phyloP scores from a whole-genome alignment of 2,329 filamentous ascomycete genomes.

The Colletotrichum acutatum region DNA sequence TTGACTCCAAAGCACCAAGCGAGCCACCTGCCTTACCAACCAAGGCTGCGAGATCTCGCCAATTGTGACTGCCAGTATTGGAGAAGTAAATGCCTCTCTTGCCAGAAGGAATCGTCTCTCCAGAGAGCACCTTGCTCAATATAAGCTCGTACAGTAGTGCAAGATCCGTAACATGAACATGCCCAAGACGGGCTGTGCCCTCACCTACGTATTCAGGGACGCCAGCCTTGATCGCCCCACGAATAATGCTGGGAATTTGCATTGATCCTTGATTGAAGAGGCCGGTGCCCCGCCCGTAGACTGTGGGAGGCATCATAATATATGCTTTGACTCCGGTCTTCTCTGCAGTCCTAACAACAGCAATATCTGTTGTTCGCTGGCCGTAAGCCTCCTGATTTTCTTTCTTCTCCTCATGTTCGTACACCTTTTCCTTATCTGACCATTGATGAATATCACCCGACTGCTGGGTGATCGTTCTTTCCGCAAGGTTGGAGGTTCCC shows the following conservation, averaged over 20 bases:
- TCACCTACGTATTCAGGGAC: constrained; percentile 44
- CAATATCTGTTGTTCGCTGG: constrained; percentile 57
- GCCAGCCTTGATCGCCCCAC: constrained; percentile 41
- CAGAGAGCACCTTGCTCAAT: constrained; percentile 45
- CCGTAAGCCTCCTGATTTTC: constrained; percentile 50
- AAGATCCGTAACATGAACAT: constrained; percentile 58
- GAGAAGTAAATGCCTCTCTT: constrained; percentile 55
- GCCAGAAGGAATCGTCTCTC: constrained; percentile 46
- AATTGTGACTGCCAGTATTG: constrained; percentile 51
- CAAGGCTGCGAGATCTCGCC: constrained; percentile 49
- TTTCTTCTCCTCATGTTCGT: constrained; percentile 49
- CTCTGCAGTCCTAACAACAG: constrained; percentile 52
- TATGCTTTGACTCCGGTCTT: constrained; percentile 54
- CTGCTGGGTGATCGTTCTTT: constrained; percentile 50
- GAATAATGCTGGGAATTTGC: constrained; percentile 50
- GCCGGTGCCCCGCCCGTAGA: constrained; percentile 58
- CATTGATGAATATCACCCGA: constrained; percentile 44
- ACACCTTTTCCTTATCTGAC: constrained; percentile 57
- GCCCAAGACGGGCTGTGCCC: constrained; percentile 51
- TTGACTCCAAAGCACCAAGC: constrained; percentile 44
- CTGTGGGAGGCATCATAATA: constrained; percentile 57
- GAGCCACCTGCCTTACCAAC: constrained; percentile 47
- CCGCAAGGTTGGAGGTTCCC: constrained; percentile 56
- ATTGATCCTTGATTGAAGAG: constrained; percentile 51
- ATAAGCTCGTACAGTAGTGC: constrained; percentile 53